These are phyloP conservation scores for Wickerhamiella nectarea DNA, from an alignment of 805 yeast species.

Conservation along the genomic window DNA sequence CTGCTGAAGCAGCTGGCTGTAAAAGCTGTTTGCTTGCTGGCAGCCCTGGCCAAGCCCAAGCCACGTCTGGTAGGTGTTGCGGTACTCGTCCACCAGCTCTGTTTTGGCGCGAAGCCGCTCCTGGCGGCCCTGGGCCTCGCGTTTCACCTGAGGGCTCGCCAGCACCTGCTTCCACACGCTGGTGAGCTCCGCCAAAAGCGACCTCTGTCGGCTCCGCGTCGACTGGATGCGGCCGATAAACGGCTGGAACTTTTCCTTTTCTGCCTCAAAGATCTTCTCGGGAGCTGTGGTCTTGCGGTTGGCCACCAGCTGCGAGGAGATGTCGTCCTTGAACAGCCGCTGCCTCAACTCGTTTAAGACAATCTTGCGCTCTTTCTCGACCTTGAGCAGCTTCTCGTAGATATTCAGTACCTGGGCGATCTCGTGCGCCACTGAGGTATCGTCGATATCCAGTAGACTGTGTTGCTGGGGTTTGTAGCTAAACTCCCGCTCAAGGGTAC, in stretches of 20 bases:
- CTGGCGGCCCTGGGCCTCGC: constrained; percentile 29
- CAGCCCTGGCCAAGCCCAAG: constrained; percentile 44
- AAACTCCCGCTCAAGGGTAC: constrained; percentile 15
- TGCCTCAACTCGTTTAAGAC: constrained; percentile 53
- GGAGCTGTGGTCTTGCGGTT: constrained; percentile 50
- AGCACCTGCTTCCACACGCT: constrained; percentile 34
- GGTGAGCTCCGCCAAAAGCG: constrained; percentile 35
- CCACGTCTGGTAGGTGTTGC: constrained; percentile 45
- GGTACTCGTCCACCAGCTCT: constrained; percentile 24
- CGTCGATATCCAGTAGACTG: constrained; percentile 54
- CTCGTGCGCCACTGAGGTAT: constrained; percentile 28
- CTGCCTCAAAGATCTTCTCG: constrained; percentile 46
- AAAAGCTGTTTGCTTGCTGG: constrained; percentile 49
- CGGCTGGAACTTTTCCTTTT: constrained; percentile 62
- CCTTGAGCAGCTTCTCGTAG: constrained; percentile 44
- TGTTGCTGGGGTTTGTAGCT: not conserved
- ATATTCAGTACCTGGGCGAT: constrained; percentile 42
- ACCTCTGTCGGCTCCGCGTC: constrained; percentile 51
- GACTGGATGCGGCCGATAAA: constrained; percentile 53
- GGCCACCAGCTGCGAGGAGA: constrained; percentile 57
- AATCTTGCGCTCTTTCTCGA: constrained; percentile 50
- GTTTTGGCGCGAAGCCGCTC: constrained; percentile 1
- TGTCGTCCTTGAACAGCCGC: constrained; percentile 68
- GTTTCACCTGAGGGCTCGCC: constrained; percentile 33
- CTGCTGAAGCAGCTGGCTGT: constrained; percentile 35